Evolutionary conservation across 202 grass and related monocot species (phyloP), one percentile per base, ranked within the genome.

Genomic region (Setaria italica): DNA sequence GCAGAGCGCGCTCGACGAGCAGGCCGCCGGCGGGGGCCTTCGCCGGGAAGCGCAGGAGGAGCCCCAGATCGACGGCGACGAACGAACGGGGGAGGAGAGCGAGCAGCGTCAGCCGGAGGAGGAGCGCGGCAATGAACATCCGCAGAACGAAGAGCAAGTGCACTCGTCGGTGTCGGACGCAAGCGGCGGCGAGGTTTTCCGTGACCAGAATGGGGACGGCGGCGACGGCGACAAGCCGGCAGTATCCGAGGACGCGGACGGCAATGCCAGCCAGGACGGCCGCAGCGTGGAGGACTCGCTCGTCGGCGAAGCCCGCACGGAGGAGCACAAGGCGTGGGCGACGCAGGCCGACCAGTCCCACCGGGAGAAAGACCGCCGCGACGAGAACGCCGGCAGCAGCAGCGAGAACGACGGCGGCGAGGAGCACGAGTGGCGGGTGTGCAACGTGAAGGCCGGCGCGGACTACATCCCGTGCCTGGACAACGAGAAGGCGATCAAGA

Each of bases 401-500:
- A 25, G 6, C 4, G 9, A 41, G 49, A 58, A 5, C 48, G 55
- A 45, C 67, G 82, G 10, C 5, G 82, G 21, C 19, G 68, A 49
- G 20, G 85, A 79, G 33, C 70, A 42, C 63, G 84, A 92, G 51
- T 99, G 96, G 96, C 79, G 91, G 30, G 17, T 94, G 32, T 98
- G 96, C 75, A 92, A 92, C 88, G 88, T 90, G 3, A 92, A 86
- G n/a, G 49, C 96, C 34, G 84, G 84, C 1, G n/a, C 93, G 0
- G 96, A 98, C 80, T 98, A 98, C 91, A 98, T 98, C 78, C 95
- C 95, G 17, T 98, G 95, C 55, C 85, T 98, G 66, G 95, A 98
- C 87, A 98, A 98, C 80, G 69, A 82, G 17, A 95, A 95, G 88
- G 95, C 93, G 11, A 87, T 95, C 32, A 98, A 98, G 88, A 90